Evolutionary conservation across 768 basidiomycete genomes (phyloP).

Genomic region (Trametopsis cervina): DNA sequence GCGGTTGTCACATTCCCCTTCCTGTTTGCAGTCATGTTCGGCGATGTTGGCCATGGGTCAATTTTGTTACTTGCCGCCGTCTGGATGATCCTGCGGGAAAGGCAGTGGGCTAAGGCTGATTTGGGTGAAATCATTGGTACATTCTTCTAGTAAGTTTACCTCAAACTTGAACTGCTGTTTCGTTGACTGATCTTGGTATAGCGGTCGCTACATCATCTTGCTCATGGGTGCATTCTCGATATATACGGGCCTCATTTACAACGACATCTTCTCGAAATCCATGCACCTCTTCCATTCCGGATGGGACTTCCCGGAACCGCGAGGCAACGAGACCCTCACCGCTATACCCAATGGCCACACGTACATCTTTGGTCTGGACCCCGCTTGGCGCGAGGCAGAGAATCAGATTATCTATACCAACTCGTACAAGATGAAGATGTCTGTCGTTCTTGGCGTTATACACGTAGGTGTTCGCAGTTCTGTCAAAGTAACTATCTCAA

Average conservation of each 20-base stretch:
- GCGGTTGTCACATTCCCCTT: slow-evolving; percentile 94
- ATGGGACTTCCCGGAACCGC: slow-evolving; percentile 64
- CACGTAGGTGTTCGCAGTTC: slow-evolving; percentile 56
- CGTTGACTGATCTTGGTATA: slow-evolving; percentile 26
- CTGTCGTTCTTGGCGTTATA: slow-evolving; percentile 89
- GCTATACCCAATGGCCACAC: slow-evolving; percentile 56
- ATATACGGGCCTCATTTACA: slow-evolving; percentile 96
- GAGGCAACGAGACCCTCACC: slow-evolving; percentile 36
- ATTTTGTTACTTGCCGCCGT: slow-evolving; percentile 73
- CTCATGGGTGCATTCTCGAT: slow-evolving; percentile 97
- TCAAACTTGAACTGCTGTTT: slow-evolving; percentile 8
- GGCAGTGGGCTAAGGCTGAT: slow-evolving; percentile 62
- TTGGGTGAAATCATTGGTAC: slow-evolving; percentile 79
- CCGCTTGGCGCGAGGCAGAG: slow-evolving; percentile 89
- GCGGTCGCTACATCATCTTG: slow-evolving; percentile 96
- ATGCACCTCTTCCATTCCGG: slow-evolving; percentile 84
- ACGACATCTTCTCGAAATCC: slow-evolving; percentile 96
- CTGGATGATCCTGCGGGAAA: slow-evolving; percentile 85
- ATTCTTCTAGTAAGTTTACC: slow-evolving; percentile 80
- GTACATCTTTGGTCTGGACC: slow-evolving; percentile 95
- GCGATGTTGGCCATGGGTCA: slow-evolving; percentile 93
- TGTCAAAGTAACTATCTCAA: not conserved
- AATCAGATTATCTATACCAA: slow-evolving; percentile 93
- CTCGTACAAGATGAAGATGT: slow-evolving; percentile 99
- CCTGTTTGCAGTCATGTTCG: slow-evolving; percentile 99